Evolutionary conservation across 352 stramenopile species (phyloP).

Genomic region (Globisporangium sylvaticum): DNA sequence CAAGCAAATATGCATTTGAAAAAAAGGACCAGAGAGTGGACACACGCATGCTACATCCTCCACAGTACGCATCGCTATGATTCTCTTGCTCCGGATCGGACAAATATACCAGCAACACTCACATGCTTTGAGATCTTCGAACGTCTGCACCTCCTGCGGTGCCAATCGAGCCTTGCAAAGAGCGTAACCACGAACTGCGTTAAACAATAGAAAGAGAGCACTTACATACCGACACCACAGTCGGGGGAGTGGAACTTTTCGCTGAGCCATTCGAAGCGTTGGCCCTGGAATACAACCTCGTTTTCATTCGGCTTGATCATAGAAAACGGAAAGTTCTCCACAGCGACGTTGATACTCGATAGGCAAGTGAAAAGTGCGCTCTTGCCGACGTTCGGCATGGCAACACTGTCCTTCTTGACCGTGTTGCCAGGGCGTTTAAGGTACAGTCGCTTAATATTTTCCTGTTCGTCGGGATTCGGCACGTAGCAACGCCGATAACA

Average conservation of each 20-base stretch:
- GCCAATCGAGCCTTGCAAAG: too few relatives aligned
- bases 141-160: too few relatives aligned
- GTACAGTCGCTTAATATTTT: slow-evolving; percentile 48
- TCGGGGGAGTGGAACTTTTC: too few relatives aligned
- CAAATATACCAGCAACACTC: slow-evolving; percentile 8
- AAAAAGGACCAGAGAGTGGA: too few relatives aligned
- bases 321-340: slow-evolving; percentile 95
- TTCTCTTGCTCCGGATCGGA: too few relatives aligned
- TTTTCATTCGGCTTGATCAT: slow-evolving; percentile 99
- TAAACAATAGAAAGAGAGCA: too few relatives aligned
- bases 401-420: slow-evolving; percentile 98
- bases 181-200: too few relatives aligned
- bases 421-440: slow-evolving; percentile 88
- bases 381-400: slow-evolving; percentile 99
- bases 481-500: background rate
- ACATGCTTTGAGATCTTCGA: slow-evolving; percentile 94
- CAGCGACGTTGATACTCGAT: slow-evolving; percentile 90
- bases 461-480: slow-evolving; percentile 12
- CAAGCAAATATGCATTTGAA: too few relatives aligned
- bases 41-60: too few relatives aligned
- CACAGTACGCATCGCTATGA: too few relatives aligned
- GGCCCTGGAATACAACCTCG: slow-evolving; percentile 94
- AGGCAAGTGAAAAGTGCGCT: slow-evolving; percentile 99
- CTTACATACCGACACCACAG: too few relatives aligned
- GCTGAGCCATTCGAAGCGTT: too few relatives aligned